phyloP scores from a whole-genome alignment of 495 filamentous ascomycete species.

The Lophiotrema nucula region DNA sequence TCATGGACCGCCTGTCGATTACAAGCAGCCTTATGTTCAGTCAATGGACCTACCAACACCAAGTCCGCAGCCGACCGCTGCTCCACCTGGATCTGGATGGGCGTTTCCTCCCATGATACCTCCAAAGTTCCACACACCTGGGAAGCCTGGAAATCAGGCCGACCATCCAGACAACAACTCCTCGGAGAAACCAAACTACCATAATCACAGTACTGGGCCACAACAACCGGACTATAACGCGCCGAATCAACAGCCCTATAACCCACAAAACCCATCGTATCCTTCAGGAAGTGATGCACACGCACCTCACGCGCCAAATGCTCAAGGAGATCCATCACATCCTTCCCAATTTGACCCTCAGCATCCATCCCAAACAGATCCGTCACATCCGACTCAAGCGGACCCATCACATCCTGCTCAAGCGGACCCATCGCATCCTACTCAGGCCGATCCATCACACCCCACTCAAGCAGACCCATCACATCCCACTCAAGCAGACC shows the following conservation, averaged over 20 bases:
- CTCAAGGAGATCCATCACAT: conserved; percentile 17
- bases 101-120: conserved; percentile 1
- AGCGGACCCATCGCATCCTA: conserved; percentile 19
- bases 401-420: conserved; percentile 10
- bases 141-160: not conserved
- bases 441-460: conserved; percentile 16
- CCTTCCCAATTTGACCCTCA: not conserved
- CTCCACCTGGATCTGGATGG: not conserved
- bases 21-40: conserved; percentile 13
- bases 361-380: not conserved
- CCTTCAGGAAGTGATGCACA: too few relatives aligned
- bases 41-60: not conserved
- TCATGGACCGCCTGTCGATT: conserved; percentile 8
- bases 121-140: not conserved
- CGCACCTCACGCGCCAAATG: too few relatives aligned
- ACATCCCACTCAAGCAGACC: conserved; percentile 20
- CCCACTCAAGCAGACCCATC: conserved; percentile 15
- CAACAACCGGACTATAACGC: not conserved
- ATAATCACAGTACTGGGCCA: not conserved
- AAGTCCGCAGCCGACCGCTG: not conserved
- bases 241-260: conserved; percentile 11
- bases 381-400: conserved; percentile 4
- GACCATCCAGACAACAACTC: not conserved
- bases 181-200: not conserved
- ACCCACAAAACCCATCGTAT: not conserved